These are phyloP conservation scores for Saccharomycopsis sp. DNA, from an alignment of 805 yeast species.

Conservation along the genomic window DNA sequence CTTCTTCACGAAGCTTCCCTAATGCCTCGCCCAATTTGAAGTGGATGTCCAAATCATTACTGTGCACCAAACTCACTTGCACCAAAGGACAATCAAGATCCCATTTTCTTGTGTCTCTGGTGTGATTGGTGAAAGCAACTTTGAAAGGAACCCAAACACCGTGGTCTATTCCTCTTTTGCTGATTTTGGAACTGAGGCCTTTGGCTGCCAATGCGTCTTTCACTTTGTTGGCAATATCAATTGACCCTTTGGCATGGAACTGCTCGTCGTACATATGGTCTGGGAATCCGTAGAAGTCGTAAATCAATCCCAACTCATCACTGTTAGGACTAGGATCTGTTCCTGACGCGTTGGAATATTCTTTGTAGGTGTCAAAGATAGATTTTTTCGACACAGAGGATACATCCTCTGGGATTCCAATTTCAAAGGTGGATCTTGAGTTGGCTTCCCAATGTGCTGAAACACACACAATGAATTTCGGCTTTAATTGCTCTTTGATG, in stretches of 20 bases:
- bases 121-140: conserved; percentile 50
- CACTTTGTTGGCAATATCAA: conserved; percentile 39
- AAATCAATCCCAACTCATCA: conserved; percentile 52
- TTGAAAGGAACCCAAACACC: conserved; percentile 80
- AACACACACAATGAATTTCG: conserved; percentile 58
- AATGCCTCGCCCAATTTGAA: conserved; percentile 52
- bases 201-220: conserved; percentile 32
- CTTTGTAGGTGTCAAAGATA: conserved; percentile 9
- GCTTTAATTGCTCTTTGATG: conserved; percentile 45
- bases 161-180: conserved; percentile 69
- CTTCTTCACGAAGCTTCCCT: conserved; percentile 43
- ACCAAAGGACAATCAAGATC: conserved; percentile 43
- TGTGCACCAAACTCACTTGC: conserved; percentile 41
- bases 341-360: background rate
- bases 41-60: conserved; percentile 37
- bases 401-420: conserved; percentile 35
- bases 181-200: conserved; percentile 40
- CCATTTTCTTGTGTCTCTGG: conserved; percentile 28
- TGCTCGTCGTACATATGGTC: conserved; percentile 52
- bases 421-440: conserved; percentile 32
- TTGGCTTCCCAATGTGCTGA: conserved; percentile 75
- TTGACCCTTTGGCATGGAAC: conserved; percentile 47
- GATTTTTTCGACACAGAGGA: conserved; percentile 17
- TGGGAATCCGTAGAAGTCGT: conserved; percentile 75
- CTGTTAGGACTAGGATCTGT: conserved; percentile 8